These are phyloP conservation scores for Kwoniella botswanensis DNA, from an alignment of 768 basidiomycete species.

Conservation along the genomic window DNA sequence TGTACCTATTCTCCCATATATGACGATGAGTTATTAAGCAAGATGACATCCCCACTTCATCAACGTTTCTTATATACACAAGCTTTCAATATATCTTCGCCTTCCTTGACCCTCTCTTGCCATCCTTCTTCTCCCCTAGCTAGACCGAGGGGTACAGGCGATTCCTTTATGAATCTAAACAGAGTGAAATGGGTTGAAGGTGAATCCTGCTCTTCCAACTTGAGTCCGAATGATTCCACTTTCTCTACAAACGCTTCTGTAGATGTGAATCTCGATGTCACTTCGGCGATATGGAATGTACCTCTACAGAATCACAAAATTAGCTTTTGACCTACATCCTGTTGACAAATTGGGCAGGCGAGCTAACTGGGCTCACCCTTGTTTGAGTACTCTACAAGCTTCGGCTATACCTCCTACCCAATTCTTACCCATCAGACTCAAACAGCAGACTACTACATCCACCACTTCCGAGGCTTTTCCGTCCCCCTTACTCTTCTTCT, in stretches of 20 bases:
- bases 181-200: constrained; percentile 59
- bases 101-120: constrained; percentile 51
- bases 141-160: constrained; percentile 45
- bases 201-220: constrained; percentile 48
- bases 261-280: constrained; percentile 56
- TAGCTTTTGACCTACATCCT: no score
- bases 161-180: constrained; percentile 53
- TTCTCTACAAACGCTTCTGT: constrained; percentile 52
- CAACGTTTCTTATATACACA: constrained; percentile 60
- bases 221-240: constrained; percentile 57
- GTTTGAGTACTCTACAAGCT: constrained; percentile 82
- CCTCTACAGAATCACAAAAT: constrained; percentile 35
- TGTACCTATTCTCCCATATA: background rate
- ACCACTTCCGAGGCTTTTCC: constrained; percentile 74
- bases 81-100: constrained; percentile 56
- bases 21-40: background rate
- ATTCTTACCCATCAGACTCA: constrained; percentile 96
- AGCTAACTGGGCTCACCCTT: constrained; percentile 65
- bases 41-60: background rate
- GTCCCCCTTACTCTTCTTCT: constrained; percentile 64
- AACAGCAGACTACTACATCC: constrained; percentile 88
- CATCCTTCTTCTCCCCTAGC: constrained; percentile 50
- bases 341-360: background rate
- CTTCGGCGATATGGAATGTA: constrained; percentile 57
- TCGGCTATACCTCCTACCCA: constrained; percentile 92